A percentile compares a stretch with the other conserved stretches of the same genome.
Evolutionary conservation across 768 basidiomycete species (phyloP).

Genomic region (Leccinum uliginosum): DNA sequence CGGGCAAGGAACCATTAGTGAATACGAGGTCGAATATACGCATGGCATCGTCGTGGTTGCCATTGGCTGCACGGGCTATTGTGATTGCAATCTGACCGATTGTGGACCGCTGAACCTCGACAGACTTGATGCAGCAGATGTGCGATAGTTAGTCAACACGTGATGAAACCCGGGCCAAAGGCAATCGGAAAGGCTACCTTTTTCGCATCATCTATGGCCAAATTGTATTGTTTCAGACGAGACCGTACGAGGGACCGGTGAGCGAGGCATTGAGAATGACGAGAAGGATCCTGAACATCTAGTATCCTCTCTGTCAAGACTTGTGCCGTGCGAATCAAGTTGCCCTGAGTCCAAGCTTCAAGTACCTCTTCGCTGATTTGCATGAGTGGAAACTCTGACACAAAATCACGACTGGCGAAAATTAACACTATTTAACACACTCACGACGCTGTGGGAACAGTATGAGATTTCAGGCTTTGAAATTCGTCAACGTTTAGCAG

Average conservation of each 20-base stretch:
- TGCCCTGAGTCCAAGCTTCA: not conserved
- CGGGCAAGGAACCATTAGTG: not conserved
- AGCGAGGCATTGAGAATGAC: not conserved
- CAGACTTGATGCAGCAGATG: constrained; percentile 8
- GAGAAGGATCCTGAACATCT: too few relatives aligned
- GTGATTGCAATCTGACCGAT: constrained; percentile 10
- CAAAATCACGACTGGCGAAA: not conserved
- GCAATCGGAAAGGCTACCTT: not conserved
- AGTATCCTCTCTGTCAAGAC: not conserved
- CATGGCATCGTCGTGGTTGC: constrained; percentile 1
- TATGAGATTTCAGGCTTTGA: not conserved
- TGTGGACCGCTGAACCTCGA: constrained; percentile 1
- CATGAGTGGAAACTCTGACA: not conserved
- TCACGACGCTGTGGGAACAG: not conserved
- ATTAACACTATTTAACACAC: not conserved
- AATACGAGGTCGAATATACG: constrained; percentile 12
- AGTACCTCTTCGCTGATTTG: not conserved
- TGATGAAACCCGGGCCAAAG: too few relatives aligned
- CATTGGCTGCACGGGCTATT: not conserved
- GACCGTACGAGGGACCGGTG: not conserved
- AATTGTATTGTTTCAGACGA: not conserved
- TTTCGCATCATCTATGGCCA: constrained; percentile 5
- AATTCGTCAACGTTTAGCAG: not conserved
- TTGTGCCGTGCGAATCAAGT: not conserved
- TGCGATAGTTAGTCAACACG: not conserved